A percentile compares a stretch with the other conserved stretches of the same genome.
phyloP scores from a whole-genome alignment of 345 rosid species.

The Aquilaria malaccensis region DNA sequence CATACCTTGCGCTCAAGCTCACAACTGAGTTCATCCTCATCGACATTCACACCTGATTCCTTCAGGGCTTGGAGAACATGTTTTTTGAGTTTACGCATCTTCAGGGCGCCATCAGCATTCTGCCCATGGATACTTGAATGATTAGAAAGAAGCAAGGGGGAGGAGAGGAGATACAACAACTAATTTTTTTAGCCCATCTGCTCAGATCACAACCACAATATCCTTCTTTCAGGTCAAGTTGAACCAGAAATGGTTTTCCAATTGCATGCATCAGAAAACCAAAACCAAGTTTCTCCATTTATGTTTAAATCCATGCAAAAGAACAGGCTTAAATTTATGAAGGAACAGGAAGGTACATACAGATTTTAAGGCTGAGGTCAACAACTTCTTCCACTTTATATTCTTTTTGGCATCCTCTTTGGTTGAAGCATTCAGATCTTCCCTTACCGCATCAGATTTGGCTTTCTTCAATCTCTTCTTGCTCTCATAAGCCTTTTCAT shows the following conservation, averaged over 20 bases:
- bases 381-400: slow-evolving; percentile 81
- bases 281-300: too few species aligned
- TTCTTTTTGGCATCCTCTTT: slow-evolving; percentile 35
- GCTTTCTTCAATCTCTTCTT: slow-evolving; percentile 33
- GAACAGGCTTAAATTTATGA: neutral
- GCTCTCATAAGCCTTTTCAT: slow-evolving; percentile 9
- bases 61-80: slow-evolving; percentile 39
- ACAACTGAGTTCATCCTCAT: slow-evolving; percentile 28
- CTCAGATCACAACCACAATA: too few species aligned
- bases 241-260: too few species aligned
- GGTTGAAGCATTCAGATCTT: slow-evolving; percentile 5
- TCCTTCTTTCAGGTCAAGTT: too few species aligned
- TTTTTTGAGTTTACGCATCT: slow-evolving; percentile 65
- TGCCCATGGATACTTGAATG: slow-evolving; percentile 15
- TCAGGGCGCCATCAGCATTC: slow-evolving; percentile 56
- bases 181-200: too few species aligned
- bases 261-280: too few species aligned
- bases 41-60: slow-evolving; percentile 38
- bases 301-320: too few species aligned
- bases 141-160: too few species aligned
- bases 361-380: slow-evolving; percentile 52
- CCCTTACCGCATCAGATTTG: slow-evolving; percentile 14
- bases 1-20: slow-evolving; percentile 58
- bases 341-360: slow-evolving; percentile 29
- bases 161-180: too few species aligned